Conservation (phyloP, 192 early-diverging fungal genomes). For the Dimargaris verticillata region DNA sequence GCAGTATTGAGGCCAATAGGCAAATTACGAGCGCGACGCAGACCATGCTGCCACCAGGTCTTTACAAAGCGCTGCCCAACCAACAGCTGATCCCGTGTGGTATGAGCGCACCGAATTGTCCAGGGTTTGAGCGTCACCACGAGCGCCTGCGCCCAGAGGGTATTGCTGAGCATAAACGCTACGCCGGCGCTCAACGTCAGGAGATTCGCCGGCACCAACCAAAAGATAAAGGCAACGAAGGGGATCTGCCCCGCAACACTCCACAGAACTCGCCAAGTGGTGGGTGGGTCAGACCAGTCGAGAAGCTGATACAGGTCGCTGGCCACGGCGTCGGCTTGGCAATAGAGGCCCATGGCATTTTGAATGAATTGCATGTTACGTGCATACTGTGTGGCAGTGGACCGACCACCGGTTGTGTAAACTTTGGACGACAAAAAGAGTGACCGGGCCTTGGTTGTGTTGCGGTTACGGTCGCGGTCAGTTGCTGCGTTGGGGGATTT, state of each 20-base stretch:
- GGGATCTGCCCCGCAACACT: background rate
- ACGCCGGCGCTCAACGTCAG: slow-evolving; percentile 16
- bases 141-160: slow-evolving; percentile 25
- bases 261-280: background rate
- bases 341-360: slow-evolving; percentile 29
- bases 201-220: background rate
- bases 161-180: slow-evolving; percentile 25
- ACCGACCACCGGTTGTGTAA: slow-evolving; percentile 4
- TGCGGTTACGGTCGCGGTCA: background rate
- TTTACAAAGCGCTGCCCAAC: no score
- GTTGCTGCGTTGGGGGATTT: background rate
- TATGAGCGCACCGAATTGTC: no score
- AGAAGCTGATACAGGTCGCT: background rate
- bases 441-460: background rate
- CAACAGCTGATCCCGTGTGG: no score
- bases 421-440: background rate
- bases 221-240: background rate
- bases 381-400: slow-evolving; percentile 10
- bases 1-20: no score
- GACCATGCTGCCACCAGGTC: no score
- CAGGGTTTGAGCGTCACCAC: slow-evolving; percentile 23
- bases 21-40: no score
- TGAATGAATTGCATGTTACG: slow-evolving; percentile 36
- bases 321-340: slow-evolving; percentile 8
- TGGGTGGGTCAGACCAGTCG: slow-evolving; percentile 1